These are phyloP conservation scores for Zizania latifolia DNA, from an alignment of 176 grass and related monocot species.

Conservation along the genomic window DNA sequence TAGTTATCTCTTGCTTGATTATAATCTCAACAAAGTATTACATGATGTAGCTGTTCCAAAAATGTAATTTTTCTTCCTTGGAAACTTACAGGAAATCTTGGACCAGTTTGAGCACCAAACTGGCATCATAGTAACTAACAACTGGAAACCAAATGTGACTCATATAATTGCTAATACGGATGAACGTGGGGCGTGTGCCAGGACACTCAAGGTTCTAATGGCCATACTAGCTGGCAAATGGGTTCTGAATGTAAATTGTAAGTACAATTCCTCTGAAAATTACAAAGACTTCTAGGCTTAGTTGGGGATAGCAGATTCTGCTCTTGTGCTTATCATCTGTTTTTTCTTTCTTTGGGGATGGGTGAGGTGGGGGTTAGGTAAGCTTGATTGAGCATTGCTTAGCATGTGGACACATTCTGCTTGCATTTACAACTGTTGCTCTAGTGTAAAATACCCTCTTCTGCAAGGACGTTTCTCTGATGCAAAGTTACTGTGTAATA, in stretches of 20 bases:
- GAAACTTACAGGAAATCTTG: constrained; percentile 53
- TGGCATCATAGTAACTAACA: constrained; percentile 45
- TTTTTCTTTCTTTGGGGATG: too few species aligned
- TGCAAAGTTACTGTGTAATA: constrained; percentile 6
- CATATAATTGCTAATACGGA: constrained; percentile 81
- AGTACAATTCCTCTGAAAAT: constrained; percentile 29
- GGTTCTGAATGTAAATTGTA: constrained; percentile 82
- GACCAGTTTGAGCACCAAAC: constrained; percentile 59
- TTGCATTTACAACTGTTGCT: not conserved
- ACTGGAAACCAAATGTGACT: constrained; percentile 63
- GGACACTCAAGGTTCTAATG: constrained; percentile 95
- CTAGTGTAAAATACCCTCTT: too few species aligned
- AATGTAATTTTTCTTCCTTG: not conserved
- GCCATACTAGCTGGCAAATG: constrained; percentile 88
- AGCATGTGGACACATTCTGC: not conserved
- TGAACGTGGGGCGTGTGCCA: constrained; percentile 54
- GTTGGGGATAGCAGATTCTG: not conserved
- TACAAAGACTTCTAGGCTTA: not conserved
- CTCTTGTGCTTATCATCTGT: not conserved
- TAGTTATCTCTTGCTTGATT: not conserved
- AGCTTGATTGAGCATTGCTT: constrained; percentile 1
- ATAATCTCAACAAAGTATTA: not conserved
- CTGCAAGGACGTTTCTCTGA: too few species aligned
- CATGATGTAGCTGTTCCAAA: not conserved
- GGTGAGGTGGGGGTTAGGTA: too few species aligned